Evolutionary conservation across 2,329 filamentous ascomycete species (phyloP), one percentile per base, ranked within the genome.

Genomic region (Purpureocillium lavendulum): DNA sequence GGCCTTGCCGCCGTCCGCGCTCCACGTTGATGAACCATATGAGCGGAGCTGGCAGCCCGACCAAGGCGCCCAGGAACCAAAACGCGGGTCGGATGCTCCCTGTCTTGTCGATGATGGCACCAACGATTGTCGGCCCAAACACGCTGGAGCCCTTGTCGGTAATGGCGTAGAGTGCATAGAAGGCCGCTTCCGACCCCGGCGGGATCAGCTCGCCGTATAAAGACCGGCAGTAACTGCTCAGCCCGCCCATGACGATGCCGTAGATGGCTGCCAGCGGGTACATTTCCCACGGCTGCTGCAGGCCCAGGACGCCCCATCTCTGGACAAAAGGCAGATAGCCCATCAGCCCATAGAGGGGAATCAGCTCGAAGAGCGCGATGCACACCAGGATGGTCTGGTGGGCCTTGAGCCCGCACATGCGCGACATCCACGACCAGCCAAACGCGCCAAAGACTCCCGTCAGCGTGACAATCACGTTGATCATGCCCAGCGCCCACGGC

Each of bases 211-310:
- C 89, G 30, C 88, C 89, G 56, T 87, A 98, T 4, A 98, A 71
- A 44, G 86, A 89, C 32, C 92, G 82, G 57, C 92, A 97, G 61
- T 97, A 96, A 17, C 84, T 84, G 42, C 85, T 87, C 31, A 98
- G 66, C 0, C 92, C 92, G n/a, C 92, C 92, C 24, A 97, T 77
- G 2, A 97, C 89, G 36, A 98, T 78, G 0, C 92, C 92, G 59
- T 96, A 97, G 11, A 97, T 78, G 3, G 85, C 84, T 0, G 87
- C 89, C 1, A 98, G 65, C 0, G 87, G 86, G 52, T 92, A 97
- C 87, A 98, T 96, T 53, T 98, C 92, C 86, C 88, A 95, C 3
- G 86, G 82, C 56, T 92, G 82, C 60, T 95, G 88, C n/a, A 98
- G 71, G 2, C 92, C 92, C 31, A 88, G 65, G 5, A 86, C 79